These are phyloP conservation scores for Hibiscus syriacus DNA, from an alignment of 345 rosid species.

Conservation along the genomic window DNA sequence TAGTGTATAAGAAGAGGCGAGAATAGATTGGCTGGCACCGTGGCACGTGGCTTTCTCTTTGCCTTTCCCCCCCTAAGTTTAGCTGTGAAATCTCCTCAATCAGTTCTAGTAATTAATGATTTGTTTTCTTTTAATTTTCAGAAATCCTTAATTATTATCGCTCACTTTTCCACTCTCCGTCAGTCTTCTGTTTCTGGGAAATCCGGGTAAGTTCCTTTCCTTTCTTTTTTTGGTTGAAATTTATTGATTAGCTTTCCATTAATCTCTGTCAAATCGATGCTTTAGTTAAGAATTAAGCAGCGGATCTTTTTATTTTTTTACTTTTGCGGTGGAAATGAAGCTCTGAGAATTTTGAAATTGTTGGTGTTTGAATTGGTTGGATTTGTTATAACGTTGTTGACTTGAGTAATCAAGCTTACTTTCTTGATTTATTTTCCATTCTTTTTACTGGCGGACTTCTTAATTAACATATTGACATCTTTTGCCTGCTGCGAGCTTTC, in stretches of 20 bases:
- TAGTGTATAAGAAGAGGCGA: slow-evolving; percentile 5
- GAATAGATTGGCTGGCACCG: slow-evolving; percentile 13
- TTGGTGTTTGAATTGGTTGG: background rate
- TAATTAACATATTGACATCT: background rate
- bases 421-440: background rate
- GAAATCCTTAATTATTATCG: slow-evolving; percentile 3
- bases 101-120: slow-evolving; percentile 3
- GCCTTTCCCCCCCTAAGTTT: slow-evolving; percentile 15
- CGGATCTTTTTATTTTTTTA: background rate
- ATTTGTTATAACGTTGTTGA: background rate
- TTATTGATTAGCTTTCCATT: background rate
- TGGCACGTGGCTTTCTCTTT: slow-evolving; percentile 19
- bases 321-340: background rate
- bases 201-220: slow-evolving; percentile 19
- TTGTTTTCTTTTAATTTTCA: slow-evolving; percentile 6
- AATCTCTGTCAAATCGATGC: background rate
- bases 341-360: background rate
- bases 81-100: slow-evolving; percentile 11
- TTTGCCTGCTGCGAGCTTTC: background rate
- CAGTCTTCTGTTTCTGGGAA: slow-evolving; percentile 1
- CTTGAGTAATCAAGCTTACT: background rate
- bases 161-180: background rate
- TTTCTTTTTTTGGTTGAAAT: background rate
- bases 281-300: background rate
- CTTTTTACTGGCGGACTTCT: background rate